phyloP scores from a whole-genome alignment of 2,329 filamentous ascomycete species.

The Neoarthrinium moseri region DNA sequence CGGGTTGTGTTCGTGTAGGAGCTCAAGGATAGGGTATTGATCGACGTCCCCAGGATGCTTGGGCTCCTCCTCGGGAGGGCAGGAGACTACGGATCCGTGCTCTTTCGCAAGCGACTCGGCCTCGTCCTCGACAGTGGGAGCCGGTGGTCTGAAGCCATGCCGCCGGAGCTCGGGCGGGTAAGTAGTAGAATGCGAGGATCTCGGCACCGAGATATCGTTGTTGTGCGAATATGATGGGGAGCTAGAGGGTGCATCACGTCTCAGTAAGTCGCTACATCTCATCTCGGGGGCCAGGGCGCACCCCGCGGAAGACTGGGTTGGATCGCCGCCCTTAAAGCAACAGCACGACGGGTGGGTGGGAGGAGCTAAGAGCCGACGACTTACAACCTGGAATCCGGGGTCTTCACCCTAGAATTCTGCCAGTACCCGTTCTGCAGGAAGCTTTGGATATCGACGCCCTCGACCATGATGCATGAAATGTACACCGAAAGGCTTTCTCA shows the following conservation, averaged over 20 bases:
- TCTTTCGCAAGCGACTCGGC: conserved; percentile 61
- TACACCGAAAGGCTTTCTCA: conserved; percentile 12
- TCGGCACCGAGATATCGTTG: conserved; percentile 18
- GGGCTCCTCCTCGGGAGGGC: conserved; percentile 50
- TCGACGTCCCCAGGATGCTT: conserved; percentile 63
- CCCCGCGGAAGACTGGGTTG: conserved; percentile 2
- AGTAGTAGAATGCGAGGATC: conserved; percentile 11
- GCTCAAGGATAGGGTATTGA: conserved; percentile 66
- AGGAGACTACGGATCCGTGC: conserved; percentile 37
- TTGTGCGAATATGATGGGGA: conserved; percentile 17
- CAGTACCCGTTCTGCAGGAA: conserved; percentile 29
- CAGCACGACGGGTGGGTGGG: neutral
- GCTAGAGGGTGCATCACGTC: conserved; percentile 5
- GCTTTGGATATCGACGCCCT: conserved; percentile 22
- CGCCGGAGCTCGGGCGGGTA: conserved; percentile 19
- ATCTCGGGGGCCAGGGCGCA: no score
- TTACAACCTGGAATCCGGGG: conserved; percentile 11
- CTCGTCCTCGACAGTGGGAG: conserved; percentile 70
- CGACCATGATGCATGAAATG: conserved; percentile 22
- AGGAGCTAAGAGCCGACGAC: conserved; percentile 2
- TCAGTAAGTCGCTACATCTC: conserved; percentile 14
- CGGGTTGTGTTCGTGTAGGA: conserved; percentile 57
- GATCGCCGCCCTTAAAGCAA: neutral
- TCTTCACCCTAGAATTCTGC: conserved; percentile 20
- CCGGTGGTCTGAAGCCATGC: conserved; percentile 51